Evolutionary conservation across 2,329 filamentous ascomycete species (phyloP).

Genomic region (Alternaria longipes): DNA sequence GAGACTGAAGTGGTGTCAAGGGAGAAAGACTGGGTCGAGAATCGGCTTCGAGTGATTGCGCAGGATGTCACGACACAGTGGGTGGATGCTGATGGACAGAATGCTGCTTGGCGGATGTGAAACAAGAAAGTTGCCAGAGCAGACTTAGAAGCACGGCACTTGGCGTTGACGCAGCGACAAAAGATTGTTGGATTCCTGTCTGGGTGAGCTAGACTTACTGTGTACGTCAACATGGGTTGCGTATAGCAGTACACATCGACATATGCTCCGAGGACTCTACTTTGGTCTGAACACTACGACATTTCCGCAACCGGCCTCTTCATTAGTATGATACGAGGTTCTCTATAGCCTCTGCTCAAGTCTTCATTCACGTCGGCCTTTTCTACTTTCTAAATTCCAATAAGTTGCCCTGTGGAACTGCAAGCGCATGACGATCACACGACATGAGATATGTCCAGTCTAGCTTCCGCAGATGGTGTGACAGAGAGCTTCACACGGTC

Average conservation of each 20-base stretch:
- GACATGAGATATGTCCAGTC: neutral
- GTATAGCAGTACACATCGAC: neutral
- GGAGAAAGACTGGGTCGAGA: constrained; percentile 51
- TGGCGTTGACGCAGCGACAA: neutral
- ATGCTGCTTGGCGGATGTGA: constrained; percentile 40
- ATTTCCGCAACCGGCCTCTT: neutral
- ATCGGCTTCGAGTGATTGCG: constrained; percentile 40
- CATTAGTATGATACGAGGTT: neutral
- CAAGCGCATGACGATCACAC: constrained; percentile 10
- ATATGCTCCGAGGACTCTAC: neutral
- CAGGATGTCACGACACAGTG: constrained; percentile 22
- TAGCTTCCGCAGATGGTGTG: constrained; percentile 1
- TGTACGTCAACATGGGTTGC: neutral
- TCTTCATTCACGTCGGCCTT: neutral
- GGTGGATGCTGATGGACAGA: constrained; percentile 21
- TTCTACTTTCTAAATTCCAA: neutral
- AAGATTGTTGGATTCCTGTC: neutral
- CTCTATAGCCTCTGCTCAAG: neutral
- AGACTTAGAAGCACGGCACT: neutral
- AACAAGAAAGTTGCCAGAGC: neutral
- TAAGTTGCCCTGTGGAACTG: neutral
- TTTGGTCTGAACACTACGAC: neutral
- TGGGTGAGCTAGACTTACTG: neutral
- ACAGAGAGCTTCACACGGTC: neutral
- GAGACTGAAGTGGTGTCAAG: constrained; percentile 41